A percentile compares a stretch with the other conserved stretches of the same genome.
phyloP scores from a whole-genome alignment of 2,329 filamentous ascomycete genomes.

The Leptodontidium sp. region DNA sequence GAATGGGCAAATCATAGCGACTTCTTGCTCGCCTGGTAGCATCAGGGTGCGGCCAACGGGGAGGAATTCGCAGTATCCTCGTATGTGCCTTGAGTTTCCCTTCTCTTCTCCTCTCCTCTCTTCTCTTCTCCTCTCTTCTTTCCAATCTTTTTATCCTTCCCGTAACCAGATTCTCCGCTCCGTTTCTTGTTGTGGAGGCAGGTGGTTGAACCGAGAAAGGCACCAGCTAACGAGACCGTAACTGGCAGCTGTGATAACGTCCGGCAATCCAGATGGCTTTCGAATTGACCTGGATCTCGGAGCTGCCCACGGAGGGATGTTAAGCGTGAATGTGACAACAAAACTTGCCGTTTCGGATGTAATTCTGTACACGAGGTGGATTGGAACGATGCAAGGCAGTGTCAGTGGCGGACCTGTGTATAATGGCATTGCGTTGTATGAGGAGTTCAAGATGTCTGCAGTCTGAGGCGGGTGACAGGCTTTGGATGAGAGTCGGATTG shows the following conservation, averaged over 20 bases:
- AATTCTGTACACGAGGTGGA: conserved; percentile 8
- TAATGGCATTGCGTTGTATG: conserved; percentile 1
- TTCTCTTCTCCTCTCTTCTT: background rate
- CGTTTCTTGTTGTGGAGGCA: background rate
- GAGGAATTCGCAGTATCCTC: conserved; percentile 32
- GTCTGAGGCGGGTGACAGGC: background rate
- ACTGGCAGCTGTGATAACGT: background rate
- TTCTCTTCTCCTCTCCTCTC: background rate
- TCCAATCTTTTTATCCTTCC: conserved; percentile 1
- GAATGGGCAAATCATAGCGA: conserved; percentile 42
- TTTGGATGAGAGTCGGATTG: background rate
- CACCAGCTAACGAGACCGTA: background rate
- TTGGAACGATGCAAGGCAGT: conserved; percentile 2
- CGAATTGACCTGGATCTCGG: conserved; percentile 5
- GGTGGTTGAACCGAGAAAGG: background rate
- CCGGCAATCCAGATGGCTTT: conserved; percentile 5
- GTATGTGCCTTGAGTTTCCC: background rate
- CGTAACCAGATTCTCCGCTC: background rate
- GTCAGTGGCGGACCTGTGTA: background rate
- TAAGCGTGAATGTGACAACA: conserved; percentile 2
- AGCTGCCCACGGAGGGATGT: conserved; percentile 7
- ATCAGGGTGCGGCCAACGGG: conserved; percentile 38
- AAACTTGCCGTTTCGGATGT: background rate
- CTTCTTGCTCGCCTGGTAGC: conserved; percentile 38
- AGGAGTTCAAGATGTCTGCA: conserved; percentile 10